Evolutionary conservation across 75 land plant species (phyloP).

Genomic region (Pseudotsuga menziesii): DNA sequence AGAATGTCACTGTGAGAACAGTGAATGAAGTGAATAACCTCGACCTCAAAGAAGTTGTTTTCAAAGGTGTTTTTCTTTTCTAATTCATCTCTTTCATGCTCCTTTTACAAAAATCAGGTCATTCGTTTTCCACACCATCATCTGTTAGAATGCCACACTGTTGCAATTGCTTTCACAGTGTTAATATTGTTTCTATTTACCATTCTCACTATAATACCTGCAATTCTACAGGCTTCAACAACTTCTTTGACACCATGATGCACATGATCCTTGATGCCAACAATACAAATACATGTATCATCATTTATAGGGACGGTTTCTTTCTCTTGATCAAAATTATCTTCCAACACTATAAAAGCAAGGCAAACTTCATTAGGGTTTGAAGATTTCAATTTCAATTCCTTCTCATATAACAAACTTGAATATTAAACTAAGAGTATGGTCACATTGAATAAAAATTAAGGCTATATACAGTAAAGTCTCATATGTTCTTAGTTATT

Average conservation of each 20-base stretch:
- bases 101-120: slow-evolving; percentile 77
- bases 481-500: too few relatives aligned
- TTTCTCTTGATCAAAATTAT: slow-evolving; percentile 24
- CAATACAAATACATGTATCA: slow-evolving; percentile 68
- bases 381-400: too few relatives aligned
- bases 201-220: slow-evolving; percentile 93
- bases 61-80: too few relatives aligned
- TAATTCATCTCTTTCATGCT: slow-evolving; percentile 44
- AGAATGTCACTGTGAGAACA: too few relatives aligned
- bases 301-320: slow-evolving; percentile 57
- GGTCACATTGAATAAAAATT: too few relatives aligned
- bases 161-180: slow-evolving; percentile 93
- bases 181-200: slow-evolving; percentile 96
- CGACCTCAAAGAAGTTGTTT: too few relatives aligned
- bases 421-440: too few relatives aligned
- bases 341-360: slow-evolving; percentile 67
- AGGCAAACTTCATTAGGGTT: too few relatives aligned
- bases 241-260: slow-evolving; percentile 96
- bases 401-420: too few relatives aligned
- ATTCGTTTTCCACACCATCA: slow-evolving; percentile 82
- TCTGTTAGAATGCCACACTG: slow-evolving; percentile 95
- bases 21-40: too few relatives aligned
- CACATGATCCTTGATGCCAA: too few relatives aligned
- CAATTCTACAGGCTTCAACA: slow-evolving; percentile 71
- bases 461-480: too few relatives aligned